Evolutionary conservation across 306 rosid genomes (phyloP).

Genomic region (Vigna hirtella): DNA sequence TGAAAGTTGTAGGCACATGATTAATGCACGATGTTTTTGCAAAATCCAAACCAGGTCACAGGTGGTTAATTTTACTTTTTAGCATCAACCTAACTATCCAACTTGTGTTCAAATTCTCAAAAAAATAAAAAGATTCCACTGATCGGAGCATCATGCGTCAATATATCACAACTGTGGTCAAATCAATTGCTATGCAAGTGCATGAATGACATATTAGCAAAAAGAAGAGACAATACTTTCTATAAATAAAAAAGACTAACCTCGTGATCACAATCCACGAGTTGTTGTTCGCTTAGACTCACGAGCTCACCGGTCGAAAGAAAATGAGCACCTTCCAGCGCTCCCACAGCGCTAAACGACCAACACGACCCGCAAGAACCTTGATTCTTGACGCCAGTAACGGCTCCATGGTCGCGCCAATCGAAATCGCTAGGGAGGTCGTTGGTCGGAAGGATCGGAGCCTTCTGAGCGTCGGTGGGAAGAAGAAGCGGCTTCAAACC

Average conservation of each 20-base stretch:
- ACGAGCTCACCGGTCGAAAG: slow-evolving; percentile 67
- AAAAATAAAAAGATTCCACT: background rate
- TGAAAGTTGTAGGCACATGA: slow-evolving; percentile 3
- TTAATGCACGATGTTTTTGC: background rate
- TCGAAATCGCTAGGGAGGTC: slow-evolving; percentile 78
- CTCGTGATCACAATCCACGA: slow-evolving; percentile 92
- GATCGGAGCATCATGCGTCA: background rate
- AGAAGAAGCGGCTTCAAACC: slow-evolving; percentile 74
- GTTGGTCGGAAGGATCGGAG: slow-evolving; percentile 78
- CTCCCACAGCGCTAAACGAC: slow-evolving; percentile 83
- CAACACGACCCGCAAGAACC: slow-evolving; percentile 91
- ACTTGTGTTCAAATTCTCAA: background rate
- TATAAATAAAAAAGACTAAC: slow-evolving; percentile 52
- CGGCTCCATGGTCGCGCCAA: slow-evolving; percentile 89
- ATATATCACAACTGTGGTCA: background rate
- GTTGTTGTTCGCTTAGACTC: slow-evolving; percentile 87
- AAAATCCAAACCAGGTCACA: background rate
- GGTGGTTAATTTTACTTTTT: background rate
- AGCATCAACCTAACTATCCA: background rate
- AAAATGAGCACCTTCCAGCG: slow-evolving; percentile 85
- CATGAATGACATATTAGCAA: background rate
- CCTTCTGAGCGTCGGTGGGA: slow-evolving; percentile 66
- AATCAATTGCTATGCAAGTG: background rate
- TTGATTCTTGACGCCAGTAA: slow-evolving; percentile 72
- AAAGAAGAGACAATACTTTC: background rate